Evolutionary conservation across 192 early-diverging fungal genomes (phyloP), one percentile per base, ranked within the genome.

Genomic region (Coemansia sp.): DNA sequence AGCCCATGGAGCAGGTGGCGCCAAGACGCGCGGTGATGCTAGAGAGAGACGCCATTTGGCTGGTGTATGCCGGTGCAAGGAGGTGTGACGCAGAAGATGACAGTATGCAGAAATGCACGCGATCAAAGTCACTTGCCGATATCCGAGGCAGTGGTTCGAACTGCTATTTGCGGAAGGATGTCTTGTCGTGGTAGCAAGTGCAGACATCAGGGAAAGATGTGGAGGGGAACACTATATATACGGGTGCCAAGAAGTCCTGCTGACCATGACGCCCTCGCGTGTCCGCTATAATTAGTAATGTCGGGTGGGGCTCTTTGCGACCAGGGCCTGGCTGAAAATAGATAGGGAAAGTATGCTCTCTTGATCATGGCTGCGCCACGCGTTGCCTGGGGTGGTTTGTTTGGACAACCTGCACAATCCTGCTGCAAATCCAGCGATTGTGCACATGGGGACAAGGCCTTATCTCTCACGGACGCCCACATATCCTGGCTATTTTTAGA

Each of bases 211-310:
- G 7, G 32, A 31, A 31, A 38, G 20, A 17, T 19, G 5, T 44
- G 9, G 10, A 21, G 16, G n/a, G n/a, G n/a, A n/a, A n/a, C n/a
- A n/a, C n/a, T 26, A 51, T 55, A 33, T 60, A 60, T 60, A 51
- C 41, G 14, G 26, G 37, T n/a, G 46, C 55, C 55, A 57, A 57
- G 55, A 49, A 33, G 30, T 39, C 48, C 22, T n/a, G n/a, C n/a
- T n/a, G 48, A 11, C 2, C 22, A 8, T 38, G 22, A 18, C 39
- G 37, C 48, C 23, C 23, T 44, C 35, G 29, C 30, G 34, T 41
- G 39, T 31, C 22, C 49, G 39, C 48, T 60, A 51, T 46, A 34
- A 46, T 47, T 60, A 60, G 43, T 60, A 51, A 51, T 51, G 30
- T 12, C 8, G 44, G 28, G 13, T 33, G 23, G 32, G 28, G 31